Evolutionary conservation across 768 basidiomycete species (phyloP), one percentile per base, ranked within the genome.

Genomic region (Mycena haematopus): DNA sequence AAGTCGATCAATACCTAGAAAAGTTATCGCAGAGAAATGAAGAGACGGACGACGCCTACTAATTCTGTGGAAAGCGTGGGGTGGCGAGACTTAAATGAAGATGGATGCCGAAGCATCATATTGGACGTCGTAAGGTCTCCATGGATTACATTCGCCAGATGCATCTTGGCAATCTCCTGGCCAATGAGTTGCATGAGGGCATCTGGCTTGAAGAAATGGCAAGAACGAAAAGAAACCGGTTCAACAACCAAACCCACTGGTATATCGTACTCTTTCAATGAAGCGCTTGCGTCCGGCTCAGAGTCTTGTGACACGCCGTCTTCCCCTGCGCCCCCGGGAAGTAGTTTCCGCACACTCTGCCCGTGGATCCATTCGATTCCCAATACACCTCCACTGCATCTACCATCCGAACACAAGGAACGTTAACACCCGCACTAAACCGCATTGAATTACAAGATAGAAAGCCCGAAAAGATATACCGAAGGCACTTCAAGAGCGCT

Each of bases 91-190:
- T 62, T 53, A 46, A 74, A 72, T 15, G 72, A 66, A 2, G 72
- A 66, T 27, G 84, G 80, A 62, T 78, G 83, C 22, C 92, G 86
- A 3, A 99, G 78, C 87, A 99, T 93, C 95, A 99, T 98, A 74
- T 99, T 99, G 13, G 93, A 96, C 2, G 97, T 99, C 0, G 97
- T 99, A 54, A 99, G 79, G 76, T 99, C 97, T 7, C 97, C 96
- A 66, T 99, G 97, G 38, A 99, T 86, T 69, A 96, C 85, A 67
- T 96, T 92, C 2, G 89, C 89, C 4, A 81, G 71, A 75, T 99
- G 97, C 85, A 99, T 88, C 72, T 90, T 92, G 11, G 91, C 95
- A 29, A 99, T 86, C 69, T 96, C 89, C 1, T 77, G 76, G 8
- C 97, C 97, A 58, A 99, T 91, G 62, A 92, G 79, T 6, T 62